Base-by-base conservation (phyloP, 2,329 filamentous ascomycete species). In the Ophiosphaerella herpotricha region DNA sequence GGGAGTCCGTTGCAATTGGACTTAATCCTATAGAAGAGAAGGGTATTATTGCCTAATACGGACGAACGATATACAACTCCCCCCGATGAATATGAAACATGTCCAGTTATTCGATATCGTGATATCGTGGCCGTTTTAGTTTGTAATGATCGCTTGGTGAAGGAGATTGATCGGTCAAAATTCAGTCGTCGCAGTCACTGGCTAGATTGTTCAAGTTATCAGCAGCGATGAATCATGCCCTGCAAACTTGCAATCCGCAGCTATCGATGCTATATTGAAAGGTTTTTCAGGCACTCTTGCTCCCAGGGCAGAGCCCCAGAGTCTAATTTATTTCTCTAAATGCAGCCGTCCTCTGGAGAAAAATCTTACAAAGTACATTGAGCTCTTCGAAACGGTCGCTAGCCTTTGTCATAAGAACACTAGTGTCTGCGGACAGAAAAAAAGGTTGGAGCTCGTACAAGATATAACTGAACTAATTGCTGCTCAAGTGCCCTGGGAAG, bases 71-170 rank as follows among this genome's bases (percentile, higher is more conserved):
- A 66, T 42, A 44, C 45, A 14, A 43, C 60, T 2, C 57, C 65
- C 9, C 16, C 16, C 16, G 16, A 63, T 36, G 57, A 70, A 38
- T 59, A 57, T 14, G 60, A 58, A 9, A 54, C 54, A 16, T 38
- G 39, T 18, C 39, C 61, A 8, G 64, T 63, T 1, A 61, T 58
- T 38, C 61, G 60, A 43, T 72, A 71, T 48, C 57, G 57, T 36
- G 52, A 69, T 39, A 57, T 65, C 8, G 67, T 70, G 4, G 24
- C 44, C 3, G 23, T 50, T 12, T 7, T 42, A n/a, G 39, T 50
- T 23, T 23, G 32, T 4, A 50, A 39, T 14, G 32, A 39, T 40
- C 16, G 7, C 26, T 26, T 24, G 7, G 26, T 36, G 13, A n/a
- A 5, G 14, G 13, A 9, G 8, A 29, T 40, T 14, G 38, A 1